Percentiles rank a stretch among this genome's conserved stretches.
These are phyloP conservation scores for Limnanthes douglasii DNA, from an alignment of 345 rosid species.

Conservation along the genomic window DNA sequence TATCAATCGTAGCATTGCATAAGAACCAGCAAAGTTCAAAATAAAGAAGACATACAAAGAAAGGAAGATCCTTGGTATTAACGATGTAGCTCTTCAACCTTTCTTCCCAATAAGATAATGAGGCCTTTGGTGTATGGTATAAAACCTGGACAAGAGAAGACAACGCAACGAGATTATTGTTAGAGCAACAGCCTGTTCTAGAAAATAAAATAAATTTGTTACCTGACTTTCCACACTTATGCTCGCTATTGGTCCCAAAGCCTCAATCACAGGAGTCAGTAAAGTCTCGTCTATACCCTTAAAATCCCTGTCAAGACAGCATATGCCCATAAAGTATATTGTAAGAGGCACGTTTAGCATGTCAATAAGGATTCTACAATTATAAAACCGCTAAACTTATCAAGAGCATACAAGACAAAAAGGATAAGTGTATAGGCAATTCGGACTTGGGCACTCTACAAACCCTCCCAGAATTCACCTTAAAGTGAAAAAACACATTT, in stretches of 20 bases:
- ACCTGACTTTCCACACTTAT: constrained; percentile 96
- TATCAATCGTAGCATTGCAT: too few species aligned
- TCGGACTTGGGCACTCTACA: too few species aligned
- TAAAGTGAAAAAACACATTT: too few species aligned
- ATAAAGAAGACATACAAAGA: constrained; percentile 61
- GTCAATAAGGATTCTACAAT: too few species aligned
- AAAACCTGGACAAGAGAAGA: constrained; percentile 38
- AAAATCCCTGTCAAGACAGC: constrained; percentile 48
- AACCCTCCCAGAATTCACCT: too few species aligned
- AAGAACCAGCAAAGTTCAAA: too few species aligned
- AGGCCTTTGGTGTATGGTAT: constrained; percentile 82
- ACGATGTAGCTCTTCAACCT: constrained; percentile 46
- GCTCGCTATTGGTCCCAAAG: constrained; percentile 57
- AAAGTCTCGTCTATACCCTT: constrained; percentile 41
- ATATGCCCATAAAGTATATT: constrained; percentile 5
- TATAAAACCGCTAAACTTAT: too few species aligned
- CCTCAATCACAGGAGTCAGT: constrained; percentile 51
- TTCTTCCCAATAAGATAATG: constrained; percentile 76
- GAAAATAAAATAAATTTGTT: constrained; percentile 3
- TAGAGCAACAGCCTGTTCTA: constrained; percentile 4
- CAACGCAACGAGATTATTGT: too few species aligned
- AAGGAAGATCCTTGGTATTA: constrained; percentile 67
- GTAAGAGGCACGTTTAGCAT: too few species aligned
- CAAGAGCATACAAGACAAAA: too few species aligned
- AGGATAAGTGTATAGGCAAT: too few species aligned